These are phyloP conservation scores for Diaporthe batatas DNA, from an alignment of 2,329 filamentous ascomycete genomes.

Conservation along the genomic window DNA sequence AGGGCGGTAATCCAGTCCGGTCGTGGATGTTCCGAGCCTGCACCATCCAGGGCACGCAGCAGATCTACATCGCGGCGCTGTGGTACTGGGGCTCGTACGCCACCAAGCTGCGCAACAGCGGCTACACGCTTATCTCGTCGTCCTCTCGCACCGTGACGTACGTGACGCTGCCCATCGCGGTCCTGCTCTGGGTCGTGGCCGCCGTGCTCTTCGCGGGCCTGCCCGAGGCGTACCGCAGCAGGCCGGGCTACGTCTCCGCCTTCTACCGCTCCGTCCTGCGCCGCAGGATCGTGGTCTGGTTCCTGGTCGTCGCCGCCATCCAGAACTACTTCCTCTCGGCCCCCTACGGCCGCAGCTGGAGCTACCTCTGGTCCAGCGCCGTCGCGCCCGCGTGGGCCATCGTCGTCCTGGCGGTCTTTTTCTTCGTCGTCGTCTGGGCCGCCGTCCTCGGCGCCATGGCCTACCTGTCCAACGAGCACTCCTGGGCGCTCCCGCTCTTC, in stretches of 20 bases:
- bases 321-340: constrained; percentile 78
- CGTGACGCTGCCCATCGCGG: constrained; percentile 69
- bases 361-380: constrained; percentile 71
- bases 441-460: constrained; percentile 64
- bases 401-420: constrained; percentile 66
- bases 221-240: constrained; percentile 75
- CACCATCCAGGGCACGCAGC: constrained; percentile 75
- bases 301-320: constrained; percentile 72
- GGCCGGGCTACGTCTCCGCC: constrained; percentile 72
- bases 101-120: constrained; percentile 55
- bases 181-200: constrained; percentile 69
- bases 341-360: constrained; percentile 77
- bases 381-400: constrained; percentile 70
- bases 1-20: constrained; percentile 70
- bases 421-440: constrained; percentile 69
- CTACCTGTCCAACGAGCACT: constrained; percentile 69
- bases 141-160: constrained; percentile 49
- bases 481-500: constrained; percentile 76
- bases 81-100: constrained; percentile 74
- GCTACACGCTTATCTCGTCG: constrained; percentile 50
- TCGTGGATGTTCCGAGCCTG: constrained; percentile 79
- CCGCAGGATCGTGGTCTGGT: constrained; percentile 76
- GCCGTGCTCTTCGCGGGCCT: constrained; percentile 70
- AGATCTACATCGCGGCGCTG: constrained; percentile 73
- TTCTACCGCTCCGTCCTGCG: constrained; percentile 74